These are phyloP conservation scores for Cucumis variabilis DNA, from an alignment of 331 rosid genomes.

Conservation along the genomic window DNA sequence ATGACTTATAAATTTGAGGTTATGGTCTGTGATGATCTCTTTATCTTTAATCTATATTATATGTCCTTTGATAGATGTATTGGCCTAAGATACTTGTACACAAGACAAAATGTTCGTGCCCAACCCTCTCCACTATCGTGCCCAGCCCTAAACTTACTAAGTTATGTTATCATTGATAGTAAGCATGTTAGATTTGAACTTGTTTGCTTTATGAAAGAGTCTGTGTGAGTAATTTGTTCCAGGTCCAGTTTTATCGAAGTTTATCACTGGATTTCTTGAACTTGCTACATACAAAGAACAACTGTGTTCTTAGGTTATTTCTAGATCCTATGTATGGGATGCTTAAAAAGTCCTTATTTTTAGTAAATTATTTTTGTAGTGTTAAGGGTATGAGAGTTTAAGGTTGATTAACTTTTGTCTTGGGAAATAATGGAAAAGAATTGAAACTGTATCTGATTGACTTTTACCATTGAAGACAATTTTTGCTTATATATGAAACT, in stretches of 20 bases:
- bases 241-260: conserved; percentile 96
- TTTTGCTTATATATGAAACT: neutral
- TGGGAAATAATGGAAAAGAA: conserved; percentile 11
- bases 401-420: neutral
- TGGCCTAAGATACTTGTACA: too few relatives aligned
- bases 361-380: neutral
- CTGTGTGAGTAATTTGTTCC: conserved; percentile 40
- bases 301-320: conserved; percentile 91
- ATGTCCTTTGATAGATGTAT: too few relatives aligned
- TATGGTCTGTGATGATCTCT: too few relatives aligned
- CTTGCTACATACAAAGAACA: conserved; percentile 93
- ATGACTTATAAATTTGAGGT: too few relatives aligned
- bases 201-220: too few relatives aligned
- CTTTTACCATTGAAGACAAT: neutral
- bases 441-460: neutral
- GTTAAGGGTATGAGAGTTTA: conserved; percentile 2
- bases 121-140: too few relatives aligned
- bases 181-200: too few relatives aligned
- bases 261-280: conserved; percentile 72
- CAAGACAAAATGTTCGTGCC: too few relatives aligned
- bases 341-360: neutral
- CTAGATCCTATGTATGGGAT: neutral
- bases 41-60: too few relatives aligned
- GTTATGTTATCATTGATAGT: too few relatives aligned
- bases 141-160: too few relatives aligned